These are phyloP conservation scores for Rhizopus sp. DNA, from an alignment of 371 early-diverging fungal genomes.

Conservation along the genomic window DNA sequence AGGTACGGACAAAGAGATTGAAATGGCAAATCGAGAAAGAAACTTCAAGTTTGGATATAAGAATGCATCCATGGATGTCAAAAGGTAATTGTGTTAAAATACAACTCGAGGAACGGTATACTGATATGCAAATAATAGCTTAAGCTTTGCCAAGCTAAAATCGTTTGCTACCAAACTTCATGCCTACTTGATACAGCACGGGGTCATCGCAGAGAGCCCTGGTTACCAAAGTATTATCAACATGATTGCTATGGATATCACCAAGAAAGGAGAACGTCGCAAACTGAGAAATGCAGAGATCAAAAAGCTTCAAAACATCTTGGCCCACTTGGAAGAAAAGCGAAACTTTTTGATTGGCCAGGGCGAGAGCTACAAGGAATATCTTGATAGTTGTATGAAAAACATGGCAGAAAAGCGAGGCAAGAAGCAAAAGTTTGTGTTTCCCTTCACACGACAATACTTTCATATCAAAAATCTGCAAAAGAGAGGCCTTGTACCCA, in stretches of 20 bases:
- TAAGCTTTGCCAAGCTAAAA: slow-evolving; percentile 46
- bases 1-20: slow-evolving; percentile 30
- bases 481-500: slow-evolving; percentile 84
- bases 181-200: slow-evolving; percentile 37
- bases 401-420: slow-evolving; percentile 84
- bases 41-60: slow-evolving; percentile 31
- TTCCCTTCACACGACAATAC: slow-evolving; percentile 92
- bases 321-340: slow-evolving; percentile 83
- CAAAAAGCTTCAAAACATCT: slow-evolving; percentile 73
- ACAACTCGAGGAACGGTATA: neutral
- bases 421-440: slow-evolving; percentile 69
- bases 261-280: slow-evolving; percentile 89
- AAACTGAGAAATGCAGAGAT: slow-evolving; percentile 78
- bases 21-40: slow-evolving; percentile 27
- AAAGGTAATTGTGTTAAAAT: slow-evolving; percentile 14
- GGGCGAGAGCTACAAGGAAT: slow-evolving; percentile 85
- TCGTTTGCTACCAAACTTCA: slow-evolving; percentile 37
- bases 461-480: slow-evolving; percentile 89
- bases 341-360: slow-evolving; percentile 80
- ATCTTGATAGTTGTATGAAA: slow-evolving; percentile 86
- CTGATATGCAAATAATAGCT: slow-evolving; percentile 12
- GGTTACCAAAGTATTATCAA: slow-evolving; percentile 90
- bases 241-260: slow-evolving; percentile 89
- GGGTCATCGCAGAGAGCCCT: slow-evolving; percentile 32
- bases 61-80: slow-evolving; percentile 33